Conservation (phyloP, 1,284 basidiomycete species). For the Boletus sp. region DNA sequence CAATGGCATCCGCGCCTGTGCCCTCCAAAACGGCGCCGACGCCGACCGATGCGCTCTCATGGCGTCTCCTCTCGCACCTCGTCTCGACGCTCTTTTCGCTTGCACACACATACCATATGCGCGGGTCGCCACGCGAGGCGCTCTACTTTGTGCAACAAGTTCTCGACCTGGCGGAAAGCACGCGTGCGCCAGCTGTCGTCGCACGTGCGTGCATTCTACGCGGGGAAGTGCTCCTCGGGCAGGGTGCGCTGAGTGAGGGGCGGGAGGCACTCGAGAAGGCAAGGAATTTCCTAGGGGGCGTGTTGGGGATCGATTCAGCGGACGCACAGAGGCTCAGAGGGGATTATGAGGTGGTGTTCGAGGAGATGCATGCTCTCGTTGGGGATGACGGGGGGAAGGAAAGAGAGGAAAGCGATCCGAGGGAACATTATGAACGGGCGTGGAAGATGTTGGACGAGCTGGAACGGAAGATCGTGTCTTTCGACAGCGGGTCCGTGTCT, state of each 20-base stretch:
- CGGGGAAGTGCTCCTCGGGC: constrained; percentile 69
- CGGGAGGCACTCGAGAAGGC: constrained; percentile 58
- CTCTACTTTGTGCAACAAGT: constrained; percentile 83
- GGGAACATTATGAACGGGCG: constrained; percentile 56
- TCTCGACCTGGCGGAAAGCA: constrained; percentile 63
- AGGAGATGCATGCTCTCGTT: constrained; percentile 40
- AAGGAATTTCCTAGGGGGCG: constrained; percentile 46
- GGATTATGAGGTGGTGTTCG: constrained; percentile 56
- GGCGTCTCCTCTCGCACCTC: constrained; percentile 74
- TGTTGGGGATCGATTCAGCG: constrained; percentile 59
- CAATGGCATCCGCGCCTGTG: constrained; percentile 19
- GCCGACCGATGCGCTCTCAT: constrained; percentile 63
- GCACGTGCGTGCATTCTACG: constrained; percentile 66
- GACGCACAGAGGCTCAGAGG: constrained; percentile 67
- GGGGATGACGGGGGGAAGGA: constrained; percentile 26
- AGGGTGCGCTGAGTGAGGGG: constrained; percentile 61
- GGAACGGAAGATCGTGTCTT: constrained; percentile 53
- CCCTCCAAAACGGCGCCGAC: constrained; percentile 15
- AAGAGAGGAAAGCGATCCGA: constrained; percentile 51
- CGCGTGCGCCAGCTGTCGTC: constrained; percentile 66
- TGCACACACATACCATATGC: constrained; percentile 60
- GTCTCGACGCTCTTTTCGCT: constrained; percentile 68
- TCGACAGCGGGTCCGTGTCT: constrained; percentile 54
- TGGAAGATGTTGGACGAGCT: constrained; percentile 60
- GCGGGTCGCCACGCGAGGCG: constrained; percentile 82